Evolutionary conservation across 2,329 filamentous ascomycete genomes (phyloP).

Genomic region (Scytalidium lignicola): DNA sequence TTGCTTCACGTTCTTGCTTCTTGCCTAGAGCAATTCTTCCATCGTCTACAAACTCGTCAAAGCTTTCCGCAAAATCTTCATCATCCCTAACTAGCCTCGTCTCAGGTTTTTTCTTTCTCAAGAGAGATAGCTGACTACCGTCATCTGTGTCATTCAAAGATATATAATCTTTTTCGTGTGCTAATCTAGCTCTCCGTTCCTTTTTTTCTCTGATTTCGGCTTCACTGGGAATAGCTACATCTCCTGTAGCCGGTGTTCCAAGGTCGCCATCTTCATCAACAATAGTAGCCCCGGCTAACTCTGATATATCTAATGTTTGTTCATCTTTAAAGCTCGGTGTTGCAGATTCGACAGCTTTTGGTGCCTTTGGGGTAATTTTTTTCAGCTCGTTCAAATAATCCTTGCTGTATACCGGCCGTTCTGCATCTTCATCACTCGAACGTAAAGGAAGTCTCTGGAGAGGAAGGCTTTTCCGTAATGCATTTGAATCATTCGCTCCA

Average conservation of each 20-base stretch:
- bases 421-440: constrained; percentile 53
- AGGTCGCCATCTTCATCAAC: constrained; percentile 40
- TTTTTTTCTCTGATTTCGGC: constrained; percentile 89
- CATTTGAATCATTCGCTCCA: constrained; percentile 62
- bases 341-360: constrained; percentile 45
- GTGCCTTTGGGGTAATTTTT: constrained; percentile 78
- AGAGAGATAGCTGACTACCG: constrained; percentile 32
- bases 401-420: constrained; percentile 75
- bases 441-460: constrained; percentile 20
- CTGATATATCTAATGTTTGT: constrained; percentile 53
- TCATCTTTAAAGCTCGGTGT: constrained; percentile 35
- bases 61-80: constrained; percentile 89
- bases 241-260: constrained; percentile 13
- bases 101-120: constrained; percentile 59
- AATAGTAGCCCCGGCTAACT: constrained; percentile 60
- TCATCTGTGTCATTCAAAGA: constrained; percentile 58
- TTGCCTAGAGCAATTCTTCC: constrained; percentile 72
- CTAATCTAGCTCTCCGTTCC: constrained; percentile 75
- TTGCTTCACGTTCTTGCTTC: constrained; percentile 70
- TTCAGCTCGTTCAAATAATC: constrained; percentile 83
- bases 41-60: constrained; percentile 87
- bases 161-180: constrained; percentile 65
- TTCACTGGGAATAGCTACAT: constrained; percentile 65
- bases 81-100: constrained; percentile 78
- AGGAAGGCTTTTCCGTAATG: constrained; percentile 48